A percentile compares a stretch with the other conserved stretches of the same genome.
Conservation (phyloP, 2,329 filamentous ascomycete genomes). For the Cordyceps farinosa region DNA sequence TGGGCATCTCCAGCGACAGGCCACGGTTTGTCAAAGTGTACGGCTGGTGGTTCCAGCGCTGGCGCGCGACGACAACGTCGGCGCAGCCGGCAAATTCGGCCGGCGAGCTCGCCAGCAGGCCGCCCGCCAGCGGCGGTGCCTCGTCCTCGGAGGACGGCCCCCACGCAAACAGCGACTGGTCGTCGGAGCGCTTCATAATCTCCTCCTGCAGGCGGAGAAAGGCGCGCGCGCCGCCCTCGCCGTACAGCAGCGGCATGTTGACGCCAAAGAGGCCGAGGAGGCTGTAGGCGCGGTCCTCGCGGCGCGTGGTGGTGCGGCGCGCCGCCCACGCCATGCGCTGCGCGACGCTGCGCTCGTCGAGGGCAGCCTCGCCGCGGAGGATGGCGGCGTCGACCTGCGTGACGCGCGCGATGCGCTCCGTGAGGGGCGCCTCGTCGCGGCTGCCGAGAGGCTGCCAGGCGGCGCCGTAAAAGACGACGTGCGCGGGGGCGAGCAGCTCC, state of each 20-base stretch:
- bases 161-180: conserved; percentile 27
- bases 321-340: conserved; percentile 26
- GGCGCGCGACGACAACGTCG: background rate
- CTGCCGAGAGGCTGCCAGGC: conserved; percentile 28
- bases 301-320: conserved; percentile 22
- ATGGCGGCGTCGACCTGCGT: conserved; percentile 6
- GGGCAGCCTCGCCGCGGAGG: conserved; percentile 14
- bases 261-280: conserved; percentile 26
- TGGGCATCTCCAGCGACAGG: conserved; percentile 15
- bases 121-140: no score
- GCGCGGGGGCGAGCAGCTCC: conserved; percentile 54
- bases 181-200: conserved; percentile 22
- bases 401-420: conserved; percentile 13
- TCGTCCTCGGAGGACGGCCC: no score
- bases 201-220: conserved; percentile 25
- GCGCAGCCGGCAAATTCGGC: conserved; percentile 10
- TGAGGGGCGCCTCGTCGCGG: conserved; percentile 21
- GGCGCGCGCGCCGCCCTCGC: conserved; percentile 19
- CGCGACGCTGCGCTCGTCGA: conserved; percentile 18
- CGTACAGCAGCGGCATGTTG: conserved; percentile 28
- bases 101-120: background rate
- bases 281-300: conserved; percentile 27
- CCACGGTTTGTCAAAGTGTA: conserved; percentile 17
- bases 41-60: conserved; percentile 6
- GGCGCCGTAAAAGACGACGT: conserved; percentile 29